Evolutionary conservation across 345 rosid genomes (phyloP).

Genomic region (Melastoma malabathricum): DNA sequence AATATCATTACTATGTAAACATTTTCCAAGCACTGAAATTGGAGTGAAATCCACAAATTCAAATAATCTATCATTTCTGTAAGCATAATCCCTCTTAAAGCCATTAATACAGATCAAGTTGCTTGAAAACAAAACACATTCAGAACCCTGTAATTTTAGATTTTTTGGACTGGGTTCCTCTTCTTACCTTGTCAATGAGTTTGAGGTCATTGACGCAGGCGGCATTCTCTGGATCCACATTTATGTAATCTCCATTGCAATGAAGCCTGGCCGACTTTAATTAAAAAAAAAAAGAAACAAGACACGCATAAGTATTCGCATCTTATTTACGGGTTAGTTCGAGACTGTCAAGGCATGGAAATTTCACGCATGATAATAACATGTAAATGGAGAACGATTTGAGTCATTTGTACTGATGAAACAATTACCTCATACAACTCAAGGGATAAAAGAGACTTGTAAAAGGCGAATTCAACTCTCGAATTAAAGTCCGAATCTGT

Average conservation of each 20-base stretch:
- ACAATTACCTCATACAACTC: constrained; percentile 13
- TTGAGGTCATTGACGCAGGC: constrained; percentile 10
- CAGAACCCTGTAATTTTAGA: neutral
- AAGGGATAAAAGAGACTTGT: constrained; percentile 12
- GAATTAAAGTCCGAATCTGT: constrained; percentile 11
- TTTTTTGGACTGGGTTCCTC: neutral
- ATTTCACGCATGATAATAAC: neutral
- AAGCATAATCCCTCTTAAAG: no score
- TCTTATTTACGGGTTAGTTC: no score
- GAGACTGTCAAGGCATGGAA: neutral
- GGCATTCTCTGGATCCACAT: constrained; percentile 7
- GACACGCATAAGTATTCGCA: no score
- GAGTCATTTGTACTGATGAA: no score
- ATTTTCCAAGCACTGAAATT: constrained; percentile 3
- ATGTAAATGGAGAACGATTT: neutral
- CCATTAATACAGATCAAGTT: neutral
- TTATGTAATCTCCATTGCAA: constrained; percentile 10
- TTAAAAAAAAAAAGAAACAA: neutral
- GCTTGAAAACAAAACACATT: neutral
- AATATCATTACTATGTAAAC: neutral
- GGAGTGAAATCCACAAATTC: neutral
- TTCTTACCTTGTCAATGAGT: constrained; percentile 5
- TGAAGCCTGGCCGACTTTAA: constrained; percentile 6
- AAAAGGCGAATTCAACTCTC: constrained; percentile 10
- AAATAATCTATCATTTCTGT: neutral